These are phyloP conservation scores for Sugiyamaella qingdaonensis DNA, from an alignment of 805 yeast genomes.

Conservation along the genomic window DNA sequence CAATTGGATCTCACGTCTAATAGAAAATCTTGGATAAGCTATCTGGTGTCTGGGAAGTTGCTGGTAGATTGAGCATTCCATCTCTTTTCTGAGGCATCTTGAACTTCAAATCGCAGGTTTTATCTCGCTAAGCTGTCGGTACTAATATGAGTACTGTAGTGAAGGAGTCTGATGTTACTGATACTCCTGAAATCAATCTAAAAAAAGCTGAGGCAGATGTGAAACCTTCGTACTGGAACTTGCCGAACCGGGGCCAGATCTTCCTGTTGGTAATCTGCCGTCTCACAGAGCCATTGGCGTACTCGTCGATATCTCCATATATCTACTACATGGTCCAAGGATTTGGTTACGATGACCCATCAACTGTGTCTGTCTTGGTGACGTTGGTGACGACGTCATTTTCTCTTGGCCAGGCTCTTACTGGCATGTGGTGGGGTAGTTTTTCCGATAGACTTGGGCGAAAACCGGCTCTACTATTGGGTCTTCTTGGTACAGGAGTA, in stretches of 20 bases:
- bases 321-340: conserved; percentile 57
- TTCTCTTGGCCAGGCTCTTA: conserved; percentile 53
- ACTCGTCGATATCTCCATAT: conserved; percentile 58
- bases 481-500: conserved; percentile 46
- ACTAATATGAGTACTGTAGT: too few species aligned
- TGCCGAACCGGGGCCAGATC: conserved; percentile 16
- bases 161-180: too few species aligned
- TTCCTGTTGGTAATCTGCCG: conserved; percentile 26
- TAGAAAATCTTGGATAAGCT: too few species aligned
- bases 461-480: conserved; percentile 46
- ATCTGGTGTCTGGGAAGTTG: too few species aligned
- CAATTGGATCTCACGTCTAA: too few species aligned
- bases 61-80: too few species aligned
- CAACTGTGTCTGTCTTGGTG: conserved; percentile 32
- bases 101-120: too few species aligned
- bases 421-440: conserved; percentile 54
- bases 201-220: background rate
- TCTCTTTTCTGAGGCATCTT: too few species aligned
- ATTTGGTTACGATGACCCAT: conserved; percentile 35
- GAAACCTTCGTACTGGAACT: conserved; percentile 5
- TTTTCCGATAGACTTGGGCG: conserved; percentile 50
- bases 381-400: conserved; percentile 48
- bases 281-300: conserved; percentile 57
- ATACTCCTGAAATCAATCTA: too few species aligned
- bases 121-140: too few species aligned